A percentile compares a stretch with the other conserved stretches of the same genome.
These are phyloP conservation scores for Salix brachista DNA, from an alignment of 345 rosid genomes.

Conservation along the genomic window DNA sequence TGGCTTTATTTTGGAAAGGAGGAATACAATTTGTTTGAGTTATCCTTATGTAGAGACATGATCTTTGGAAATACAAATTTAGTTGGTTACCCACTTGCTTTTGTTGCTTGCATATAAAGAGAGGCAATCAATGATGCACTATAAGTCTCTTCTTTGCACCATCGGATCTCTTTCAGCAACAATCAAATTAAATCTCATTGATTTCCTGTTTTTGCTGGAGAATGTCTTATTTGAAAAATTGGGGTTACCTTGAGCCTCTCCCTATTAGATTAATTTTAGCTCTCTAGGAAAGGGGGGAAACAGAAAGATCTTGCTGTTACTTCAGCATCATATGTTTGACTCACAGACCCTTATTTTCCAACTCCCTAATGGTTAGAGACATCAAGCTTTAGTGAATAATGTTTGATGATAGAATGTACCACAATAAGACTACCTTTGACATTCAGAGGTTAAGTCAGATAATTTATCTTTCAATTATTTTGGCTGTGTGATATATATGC, in stretches of 20 bases:
- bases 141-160: background rate
- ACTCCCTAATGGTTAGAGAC: too few relatives aligned
- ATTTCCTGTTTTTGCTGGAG: background rate
- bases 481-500: background rate
- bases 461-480: background rate
- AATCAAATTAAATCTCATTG: background rate
- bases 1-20: background rate
- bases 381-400: background rate
- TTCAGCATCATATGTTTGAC: background rate
- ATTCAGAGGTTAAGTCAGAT: background rate
- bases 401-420: background rate
- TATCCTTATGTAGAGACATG: background rate
- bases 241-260: background rate
- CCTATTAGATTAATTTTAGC: background rate
- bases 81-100: background rate
- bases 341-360: background rate
- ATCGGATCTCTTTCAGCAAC: background rate
- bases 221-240: background rate
- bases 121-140: background rate
- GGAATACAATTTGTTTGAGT: background rate
- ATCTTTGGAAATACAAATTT: background rate
- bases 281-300: background rate
- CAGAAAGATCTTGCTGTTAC: background rate
- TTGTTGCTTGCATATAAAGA: background rate
- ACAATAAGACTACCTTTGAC: background rate